Conservation (phyloP, 805 yeast genomes). For the Torulaspora delbrueckii region DNA sequence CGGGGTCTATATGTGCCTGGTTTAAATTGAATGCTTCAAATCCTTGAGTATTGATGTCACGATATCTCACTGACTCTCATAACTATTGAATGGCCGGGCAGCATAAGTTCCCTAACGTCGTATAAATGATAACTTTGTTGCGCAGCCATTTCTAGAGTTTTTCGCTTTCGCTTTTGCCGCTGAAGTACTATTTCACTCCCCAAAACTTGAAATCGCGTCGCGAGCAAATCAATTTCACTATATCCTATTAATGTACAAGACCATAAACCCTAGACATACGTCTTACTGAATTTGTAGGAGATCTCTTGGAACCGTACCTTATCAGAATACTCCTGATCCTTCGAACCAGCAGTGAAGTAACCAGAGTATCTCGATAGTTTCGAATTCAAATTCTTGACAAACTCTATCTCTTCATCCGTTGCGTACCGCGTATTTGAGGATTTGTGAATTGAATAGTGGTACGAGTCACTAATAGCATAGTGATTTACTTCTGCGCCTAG, state of each 20-base stretch:
- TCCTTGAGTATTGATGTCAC: too few relatives aligned
- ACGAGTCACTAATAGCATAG: not conserved
- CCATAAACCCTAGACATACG: constrained; percentile 19
- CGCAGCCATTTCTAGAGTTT: too few relatives aligned
- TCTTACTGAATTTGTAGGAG: constrained; percentile 32
- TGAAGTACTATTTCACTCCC: not conserved
- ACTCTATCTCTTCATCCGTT: constrained; percentile 11
- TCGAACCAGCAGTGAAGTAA: constrained; percentile 18
- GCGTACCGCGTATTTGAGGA: not conserved
- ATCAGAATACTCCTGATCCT: constrained; percentile 29
- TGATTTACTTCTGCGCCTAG: not conserved
- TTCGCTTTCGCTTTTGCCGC: not conserved
- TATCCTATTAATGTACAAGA: not conserved
- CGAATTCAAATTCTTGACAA: constrained; percentile 16
- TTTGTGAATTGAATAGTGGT: constrained; percentile 7
- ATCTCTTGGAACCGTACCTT: constrained; percentile 35
- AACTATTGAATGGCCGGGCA: too few relatives aligned
- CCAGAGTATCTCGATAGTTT: constrained; percentile 26
- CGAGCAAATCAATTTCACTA: not conserved
- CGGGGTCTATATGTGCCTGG: too few relatives aligned
- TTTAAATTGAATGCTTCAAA: too few relatives aligned
- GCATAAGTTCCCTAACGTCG: too few relatives aligned
- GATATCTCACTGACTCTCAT: too few relatives aligned
- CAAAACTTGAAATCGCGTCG: not conserved
- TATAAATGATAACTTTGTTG: too few relatives aligned